Percentiles rank a stretch among this genome's conserved stretches.
Evolutionary conservation across 2,329 filamentous ascomycete species (phyloP).

Genomic region (Esteya vermicola): DNA sequence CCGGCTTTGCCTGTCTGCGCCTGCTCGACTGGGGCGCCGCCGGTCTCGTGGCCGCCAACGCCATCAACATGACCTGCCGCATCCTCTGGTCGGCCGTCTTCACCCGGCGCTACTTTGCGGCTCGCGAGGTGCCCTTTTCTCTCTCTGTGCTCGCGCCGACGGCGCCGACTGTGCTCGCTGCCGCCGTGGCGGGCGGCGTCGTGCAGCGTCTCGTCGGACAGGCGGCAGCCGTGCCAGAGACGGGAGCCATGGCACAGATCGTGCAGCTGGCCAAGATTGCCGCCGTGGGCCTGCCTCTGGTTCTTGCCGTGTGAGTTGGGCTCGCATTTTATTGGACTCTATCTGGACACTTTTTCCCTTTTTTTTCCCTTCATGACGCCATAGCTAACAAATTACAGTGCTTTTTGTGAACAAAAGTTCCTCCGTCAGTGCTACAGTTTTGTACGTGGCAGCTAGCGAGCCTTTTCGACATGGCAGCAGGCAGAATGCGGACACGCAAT

Average conservation of each 20-base stretch:
- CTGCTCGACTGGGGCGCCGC: conserved; percentile 56
- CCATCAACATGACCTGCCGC: conserved; percentile 75
- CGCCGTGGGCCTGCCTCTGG: conserved; percentile 34
- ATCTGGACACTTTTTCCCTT: not conserved
- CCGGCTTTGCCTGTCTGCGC: conserved; percentile 63
- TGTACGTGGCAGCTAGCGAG: conserved; percentile 4
- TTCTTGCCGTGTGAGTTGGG: conserved; percentile 44
- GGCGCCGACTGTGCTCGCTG: conserved; percentile 26
- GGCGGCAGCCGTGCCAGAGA: conserved; percentile 11
- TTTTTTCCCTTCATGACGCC: not conserved
- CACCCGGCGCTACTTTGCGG: conserved; percentile 48
- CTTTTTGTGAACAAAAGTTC: conserved; percentile 38
- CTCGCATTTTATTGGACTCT: not conserved
- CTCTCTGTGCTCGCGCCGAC: conserved; percentile 30
- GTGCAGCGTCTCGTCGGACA: conserved; percentile 17
- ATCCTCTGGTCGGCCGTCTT: conserved; percentile 71
- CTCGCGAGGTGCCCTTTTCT: conserved; percentile 26
- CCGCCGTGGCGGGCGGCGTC: conserved; percentile 27
- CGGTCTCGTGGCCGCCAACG: conserved; percentile 77
- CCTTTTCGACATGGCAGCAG: not conserved
- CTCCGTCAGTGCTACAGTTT: conserved; percentile 31
- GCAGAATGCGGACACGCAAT: not conserved
- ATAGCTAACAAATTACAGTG: conserved; percentile 20
- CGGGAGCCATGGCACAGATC: conserved; percentile 20
- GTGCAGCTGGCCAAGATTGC: conserved; percentile 32